phyloP scores from a whole-genome alignment of 441 rosid species.

The Macaranga tanarius region DNA sequence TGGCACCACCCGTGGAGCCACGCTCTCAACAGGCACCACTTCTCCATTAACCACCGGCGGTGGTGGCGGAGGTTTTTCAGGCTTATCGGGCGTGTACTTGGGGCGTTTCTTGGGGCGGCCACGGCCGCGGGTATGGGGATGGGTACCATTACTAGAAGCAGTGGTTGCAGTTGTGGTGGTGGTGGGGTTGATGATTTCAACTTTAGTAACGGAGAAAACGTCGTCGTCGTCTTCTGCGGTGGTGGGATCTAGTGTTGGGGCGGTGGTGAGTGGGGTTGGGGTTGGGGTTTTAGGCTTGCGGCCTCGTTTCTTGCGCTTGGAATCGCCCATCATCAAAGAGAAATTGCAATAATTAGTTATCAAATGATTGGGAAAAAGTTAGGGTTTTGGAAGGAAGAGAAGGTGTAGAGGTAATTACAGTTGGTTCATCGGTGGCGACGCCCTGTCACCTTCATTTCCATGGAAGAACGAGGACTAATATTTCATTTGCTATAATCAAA shows the following conservation, averaged over 20 bases:
- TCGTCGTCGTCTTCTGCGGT: constrained; percentile 31
- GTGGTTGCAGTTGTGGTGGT: constrained; percentile 1
- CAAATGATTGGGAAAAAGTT: not conserved
- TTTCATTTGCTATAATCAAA: no score
- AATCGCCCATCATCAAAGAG: constrained; percentile 8
- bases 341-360: no score
- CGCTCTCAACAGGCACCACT: constrained; percentile 23
- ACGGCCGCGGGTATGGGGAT: not conserved
- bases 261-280: constrained; percentile 12
- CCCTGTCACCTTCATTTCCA: no score
- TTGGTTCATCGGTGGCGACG: no score
- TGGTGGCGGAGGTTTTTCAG: constrained; percentile 33
- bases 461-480: no score
- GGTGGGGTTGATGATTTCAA: constrained; percentile 32
- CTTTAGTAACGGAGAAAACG: constrained; percentile 34
- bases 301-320: constrained; percentile 40
- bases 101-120: constrained; percentile 37
- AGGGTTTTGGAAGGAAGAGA: not conserved
- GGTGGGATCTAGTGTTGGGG: constrained; percentile 34
- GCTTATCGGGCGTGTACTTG: constrained; percentile 24
- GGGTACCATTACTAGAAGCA: constrained; percentile 5
- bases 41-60: constrained; percentile 19
- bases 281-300: constrained; percentile 41
- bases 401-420: no score
- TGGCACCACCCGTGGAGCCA: constrained; percentile 46